Base-by-base conservation (phyloP, 164 flowering plant species). In the Berberis vulgaris region DNA sequence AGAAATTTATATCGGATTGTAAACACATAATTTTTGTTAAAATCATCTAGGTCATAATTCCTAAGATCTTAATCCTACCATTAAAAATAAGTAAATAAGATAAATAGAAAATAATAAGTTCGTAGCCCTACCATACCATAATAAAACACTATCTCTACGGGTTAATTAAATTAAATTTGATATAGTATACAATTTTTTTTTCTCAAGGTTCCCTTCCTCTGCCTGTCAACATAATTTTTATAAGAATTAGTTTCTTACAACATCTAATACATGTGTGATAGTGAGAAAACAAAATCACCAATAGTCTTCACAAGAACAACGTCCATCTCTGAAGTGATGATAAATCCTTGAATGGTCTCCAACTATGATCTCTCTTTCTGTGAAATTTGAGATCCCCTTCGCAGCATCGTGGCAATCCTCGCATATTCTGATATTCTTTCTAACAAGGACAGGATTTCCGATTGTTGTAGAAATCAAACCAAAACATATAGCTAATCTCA, bases 221-320 rank as follows among this genome's bases (percentile, higher is more conserved):
- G 10, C n/a, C n/a, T 26, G n/a, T 52, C 4, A 7, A 12, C 2
- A 52, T 10, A 6, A 3, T 12, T 52, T 52, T 52, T 1, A 10
- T 4, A 10, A 13, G 54, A 52, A 26, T 26, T 26, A 26, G 26
- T 52, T 52, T 52, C 54, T 52, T 54, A 54, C 57, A 54, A 54
- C 13, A 13, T 54, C 41, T 4, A 43, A 0, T 58, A 9, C 45
- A 43, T 26, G 2, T 11, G 61, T 59, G 39, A 41, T 46, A 43
- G 11, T 5, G 9, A 13, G 52, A n/a, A n/a, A 47, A 5, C 11
- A 65, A n/a, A 13, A 12, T 82, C 71, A 84, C 94, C 90, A 87
- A 62, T 85, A 85, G 76, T 82, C 87, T 42, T 81, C 71, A 64
- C 94, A 85, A 9, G 83, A 84, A 73, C 95, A 88, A 6, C 6